These are phyloP conservation scores for Didymella keratinophila DNA, from an alignment of 2,329 filamentous ascomycete genomes.

Conservation along the genomic window DNA sequence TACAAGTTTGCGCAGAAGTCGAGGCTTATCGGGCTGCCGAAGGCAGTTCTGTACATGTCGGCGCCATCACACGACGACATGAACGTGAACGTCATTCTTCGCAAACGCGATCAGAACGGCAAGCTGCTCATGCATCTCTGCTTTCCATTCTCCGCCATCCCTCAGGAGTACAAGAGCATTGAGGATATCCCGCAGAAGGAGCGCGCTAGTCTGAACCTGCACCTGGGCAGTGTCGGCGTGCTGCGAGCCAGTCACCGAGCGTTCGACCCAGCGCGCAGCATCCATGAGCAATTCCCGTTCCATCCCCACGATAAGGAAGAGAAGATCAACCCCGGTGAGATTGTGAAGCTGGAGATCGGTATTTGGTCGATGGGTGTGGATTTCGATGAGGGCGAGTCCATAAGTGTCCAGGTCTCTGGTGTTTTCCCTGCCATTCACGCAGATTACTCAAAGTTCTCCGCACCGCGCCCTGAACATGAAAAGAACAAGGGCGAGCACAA, in stretches of 20 bases:
- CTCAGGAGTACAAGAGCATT: not conserved
- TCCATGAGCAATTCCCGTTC: conserved; percentile 34
- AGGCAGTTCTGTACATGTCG: conserved; percentile 58
- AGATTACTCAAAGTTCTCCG: not conserved
- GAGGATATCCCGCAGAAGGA: not conserved
- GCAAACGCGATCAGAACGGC: conserved; percentile 56
- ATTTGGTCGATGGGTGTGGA: conserved; percentile 59
- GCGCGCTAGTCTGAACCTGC: not conserved
- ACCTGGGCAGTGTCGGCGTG: not conserved
- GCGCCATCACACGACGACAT: conserved; percentile 55
- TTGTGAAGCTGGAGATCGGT: conserved; percentile 58
- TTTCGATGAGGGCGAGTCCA: conserved; percentile 54
- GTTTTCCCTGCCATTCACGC: not conserved
- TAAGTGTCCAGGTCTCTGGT: conserved; percentile 5
- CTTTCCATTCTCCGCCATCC: conserved; percentile 47
- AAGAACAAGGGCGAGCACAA: not conserved
- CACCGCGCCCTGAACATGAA: not conserved
- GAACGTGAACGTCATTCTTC: conserved; percentile 54
- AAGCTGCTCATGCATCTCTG: conserved; percentile 55
- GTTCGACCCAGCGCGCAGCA: not conserved
- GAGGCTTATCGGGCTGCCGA: conserved; percentile 57
- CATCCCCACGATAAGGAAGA: conserved; percentile 54
- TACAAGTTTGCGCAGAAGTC: conserved; percentile 47
- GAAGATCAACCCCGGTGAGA: conserved; percentile 52
- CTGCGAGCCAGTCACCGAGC: not conserved